phyloP scores from a whole-genome alignment of 2,329 filamentous ascomycete genomes.

The Ascochyta fabae region DNA sequence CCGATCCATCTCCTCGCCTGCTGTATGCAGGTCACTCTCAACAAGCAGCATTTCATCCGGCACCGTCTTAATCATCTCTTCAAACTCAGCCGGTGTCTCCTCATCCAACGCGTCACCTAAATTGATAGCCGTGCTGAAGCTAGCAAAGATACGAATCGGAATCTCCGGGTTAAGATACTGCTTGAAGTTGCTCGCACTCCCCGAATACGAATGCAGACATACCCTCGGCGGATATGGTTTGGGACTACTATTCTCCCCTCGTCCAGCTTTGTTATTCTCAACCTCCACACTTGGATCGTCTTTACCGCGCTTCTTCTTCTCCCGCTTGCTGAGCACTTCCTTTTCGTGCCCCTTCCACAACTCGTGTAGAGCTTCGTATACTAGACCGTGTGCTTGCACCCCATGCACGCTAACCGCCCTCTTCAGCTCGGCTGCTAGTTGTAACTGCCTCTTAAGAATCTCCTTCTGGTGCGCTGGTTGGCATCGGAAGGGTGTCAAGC shows the following conservation, averaged over 20 bases:
- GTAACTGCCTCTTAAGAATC: slow-evolving; percentile 72
- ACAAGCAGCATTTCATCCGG: slow-evolving; percentile 81
- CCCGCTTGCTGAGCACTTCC: slow-evolving; percentile 64
- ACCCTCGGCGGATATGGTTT: slow-evolving; percentile 83
- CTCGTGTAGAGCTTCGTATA: slow-evolving; percentile 69
- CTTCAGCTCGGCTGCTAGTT: slow-evolving; percentile 70
- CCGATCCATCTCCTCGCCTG: slow-evolving; percentile 80
- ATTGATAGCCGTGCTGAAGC: slow-evolving; percentile 86
- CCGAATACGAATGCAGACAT: slow-evolving; percentile 94
- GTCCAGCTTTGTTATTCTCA: slow-evolving; percentile 1
- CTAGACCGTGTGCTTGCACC: slow-evolving; percentile 75
- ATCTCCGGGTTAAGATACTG: slow-evolving; percentile 78
- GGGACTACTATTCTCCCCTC: slow-evolving; percentile 25
- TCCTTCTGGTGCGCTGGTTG: slow-evolving; percentile 71
- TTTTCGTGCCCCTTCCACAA: slow-evolving; percentile 76
- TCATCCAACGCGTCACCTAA: slow-evolving; percentile 59
- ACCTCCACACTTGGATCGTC: slow-evolving; percentile 24
- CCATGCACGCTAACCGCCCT: slow-evolving; percentile 74
- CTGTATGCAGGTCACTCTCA: slow-evolving; percentile 88
- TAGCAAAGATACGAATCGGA: slow-evolving; percentile 82
- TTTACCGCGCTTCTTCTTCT: slow-evolving; percentile 51
- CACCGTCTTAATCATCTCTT: slow-evolving; percentile 72
- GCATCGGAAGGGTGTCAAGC: slow-evolving; percentile 72
- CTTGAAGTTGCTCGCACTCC: slow-evolving; percentile 73
- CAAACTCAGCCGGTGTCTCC: slow-evolving; percentile 60